These are phyloP conservation scores for Didymella glomerata DNA, from an alignment of 2,329 filamentous ascomycete genomes.

Conservation along the genomic window DNA sequence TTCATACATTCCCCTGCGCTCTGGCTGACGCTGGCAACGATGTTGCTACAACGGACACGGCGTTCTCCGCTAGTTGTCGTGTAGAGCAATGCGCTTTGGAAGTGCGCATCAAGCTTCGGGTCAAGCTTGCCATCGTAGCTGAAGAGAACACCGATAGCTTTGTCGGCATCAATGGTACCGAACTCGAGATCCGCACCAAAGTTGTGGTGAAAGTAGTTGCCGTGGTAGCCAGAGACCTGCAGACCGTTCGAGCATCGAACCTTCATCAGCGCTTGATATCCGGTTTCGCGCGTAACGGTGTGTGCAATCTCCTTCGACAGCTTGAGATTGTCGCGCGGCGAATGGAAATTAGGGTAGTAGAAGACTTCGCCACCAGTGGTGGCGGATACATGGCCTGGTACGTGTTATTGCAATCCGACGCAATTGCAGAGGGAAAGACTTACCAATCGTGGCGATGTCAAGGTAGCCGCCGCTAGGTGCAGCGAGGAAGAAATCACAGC, in stretches of 20 bases:
- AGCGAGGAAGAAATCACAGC: slow-evolving; percentile 93
- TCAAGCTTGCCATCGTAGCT: slow-evolving; percentile 98
- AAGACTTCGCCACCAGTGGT: slow-evolving; percentile 95
- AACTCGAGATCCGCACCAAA: slow-evolving; percentile 96
- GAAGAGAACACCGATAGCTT: slow-evolving; percentile 90
- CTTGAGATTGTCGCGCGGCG: slow-evolving; percentile 83
- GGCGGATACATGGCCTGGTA: slow-evolving; percentile 78
- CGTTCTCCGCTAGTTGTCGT: slow-evolving; percentile 90
- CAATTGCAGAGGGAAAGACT: slow-evolving; percentile 38
- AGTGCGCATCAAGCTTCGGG: slow-evolving; percentile 93
- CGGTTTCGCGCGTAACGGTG: slow-evolving; percentile 86
- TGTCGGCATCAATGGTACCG: slow-evolving; percentile 90
- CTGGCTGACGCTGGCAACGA: slow-evolving; percentile 91
- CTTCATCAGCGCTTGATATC: slow-evolving; percentile 97
- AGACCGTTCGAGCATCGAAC: slow-evolving; percentile 96
- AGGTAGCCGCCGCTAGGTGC: slow-evolving; percentile 90
- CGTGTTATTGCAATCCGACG: slow-evolving; percentile 11
- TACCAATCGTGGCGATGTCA: slow-evolving; percentile 89
- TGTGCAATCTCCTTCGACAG: slow-evolving; percentile 86
- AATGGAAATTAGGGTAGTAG: slow-evolving; percentile 96
- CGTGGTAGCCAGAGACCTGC: slow-evolving; percentile 92
- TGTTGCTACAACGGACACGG: slow-evolving; percentile 89
- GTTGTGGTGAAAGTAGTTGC: slow-evolving; percentile 94
- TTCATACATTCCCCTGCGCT: slow-evolving; percentile 84
- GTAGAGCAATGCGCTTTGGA: slow-evolving; percentile 94